Conservation (phyloP, 2,329 filamentous ascomycete species). For the Ophiocordyceps camponoti-floridani region DNA sequence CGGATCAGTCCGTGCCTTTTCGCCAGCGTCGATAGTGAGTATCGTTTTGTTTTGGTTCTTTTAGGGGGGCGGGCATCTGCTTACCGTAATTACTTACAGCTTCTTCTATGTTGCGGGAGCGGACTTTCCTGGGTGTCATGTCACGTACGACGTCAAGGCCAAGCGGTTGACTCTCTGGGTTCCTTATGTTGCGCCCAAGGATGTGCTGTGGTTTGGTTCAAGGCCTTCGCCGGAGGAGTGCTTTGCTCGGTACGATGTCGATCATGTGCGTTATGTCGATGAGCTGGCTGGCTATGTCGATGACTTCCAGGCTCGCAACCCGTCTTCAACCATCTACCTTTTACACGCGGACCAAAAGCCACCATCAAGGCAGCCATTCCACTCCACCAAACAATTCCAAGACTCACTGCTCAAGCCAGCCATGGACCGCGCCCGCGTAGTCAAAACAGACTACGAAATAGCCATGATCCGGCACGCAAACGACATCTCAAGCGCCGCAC, state of each 20-base stretch:
- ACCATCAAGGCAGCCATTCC: constrained; percentile 1
- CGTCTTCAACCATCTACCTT: constrained; percentile 22
- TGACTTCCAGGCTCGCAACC: constrained; percentile 15
- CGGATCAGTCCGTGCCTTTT: constrained; percentile 36
- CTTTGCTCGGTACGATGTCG: constrained; percentile 45
- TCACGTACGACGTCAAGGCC: constrained; percentile 37
- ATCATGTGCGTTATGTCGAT: constrained; percentile 44
- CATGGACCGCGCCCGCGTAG: constrained; percentile 63
- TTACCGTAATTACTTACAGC: constrained; percentile 12
- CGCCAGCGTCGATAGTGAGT: constrained; percentile 40
- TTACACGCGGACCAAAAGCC: constrained; percentile 27
- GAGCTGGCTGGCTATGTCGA: constrained; percentile 31
- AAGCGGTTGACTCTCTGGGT: constrained; percentile 59
- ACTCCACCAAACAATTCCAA: constrained; percentile 20
- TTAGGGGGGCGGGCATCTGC: too few relatives aligned
- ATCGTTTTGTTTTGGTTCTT: background rate
- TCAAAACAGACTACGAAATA: constrained; percentile 78
- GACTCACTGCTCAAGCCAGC: constrained; percentile 40
- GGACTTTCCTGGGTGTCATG: constrained; percentile 33
- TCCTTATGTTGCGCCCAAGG: constrained; percentile 44
- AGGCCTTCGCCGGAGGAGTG: constrained; percentile 44
- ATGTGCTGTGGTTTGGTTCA: constrained; percentile 45
- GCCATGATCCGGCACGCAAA: constrained; percentile 68
- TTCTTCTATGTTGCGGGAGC: constrained; percentile 41
- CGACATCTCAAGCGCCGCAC: constrained; percentile 58